Percentiles rank a stretch among this genome's conserved stretches.
Evolutionary conservation across 805 yeast genomes (phyloP).

Genomic region (Saturnispora serradocipensis): DNA sequence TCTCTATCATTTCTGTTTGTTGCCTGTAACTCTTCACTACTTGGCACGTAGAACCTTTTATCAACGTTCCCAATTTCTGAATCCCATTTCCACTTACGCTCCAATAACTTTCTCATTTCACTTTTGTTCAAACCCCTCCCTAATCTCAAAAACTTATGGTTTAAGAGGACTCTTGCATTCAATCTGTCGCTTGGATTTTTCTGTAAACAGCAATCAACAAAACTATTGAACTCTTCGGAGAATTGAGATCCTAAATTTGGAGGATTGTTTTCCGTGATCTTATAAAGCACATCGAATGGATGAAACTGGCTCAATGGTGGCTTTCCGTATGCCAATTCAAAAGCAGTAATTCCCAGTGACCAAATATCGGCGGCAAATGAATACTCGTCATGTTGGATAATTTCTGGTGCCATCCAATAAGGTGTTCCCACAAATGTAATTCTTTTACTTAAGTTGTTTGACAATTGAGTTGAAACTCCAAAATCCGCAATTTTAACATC

Average conservation of each 20-base stretch:
- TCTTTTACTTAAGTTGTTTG: constrained; percentile 44
- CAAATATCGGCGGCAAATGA: constrained; percentile 71
- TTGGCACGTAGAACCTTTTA: constrained; percentile 29
- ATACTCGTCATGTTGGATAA: constrained; percentile 43
- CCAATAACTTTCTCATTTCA: constrained; percentile 31
- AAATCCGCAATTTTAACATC: constrained; percentile 88
- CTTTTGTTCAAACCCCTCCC: constrained; percentile 29
- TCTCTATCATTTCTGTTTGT: not conserved
- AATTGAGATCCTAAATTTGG: constrained; percentile 33
- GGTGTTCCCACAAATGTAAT: constrained; percentile 54
- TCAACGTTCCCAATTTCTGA: constrained; percentile 23
- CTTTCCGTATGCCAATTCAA: constrained; percentile 60
- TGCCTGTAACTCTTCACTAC: not conserved
- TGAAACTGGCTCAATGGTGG: constrained; percentile 56
- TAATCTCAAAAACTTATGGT: constrained; percentile 49
- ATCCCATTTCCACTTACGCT: constrained; percentile 37
- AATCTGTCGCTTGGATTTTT: constrained; percentile 65
- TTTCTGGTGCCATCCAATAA: constrained; percentile 58
- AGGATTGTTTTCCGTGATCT: constrained; percentile 40
- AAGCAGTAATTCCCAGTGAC: constrained; percentile 74
- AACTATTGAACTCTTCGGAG: constrained; percentile 46
- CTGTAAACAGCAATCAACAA: constrained; percentile 59
- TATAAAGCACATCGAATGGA: constrained; percentile 47
- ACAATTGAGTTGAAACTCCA: constrained; percentile 81
- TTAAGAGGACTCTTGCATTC: constrained; percentile 49